Base-by-base conservation (phyloP, 441 rosid genomes). In the Capsella rubella region DNA sequence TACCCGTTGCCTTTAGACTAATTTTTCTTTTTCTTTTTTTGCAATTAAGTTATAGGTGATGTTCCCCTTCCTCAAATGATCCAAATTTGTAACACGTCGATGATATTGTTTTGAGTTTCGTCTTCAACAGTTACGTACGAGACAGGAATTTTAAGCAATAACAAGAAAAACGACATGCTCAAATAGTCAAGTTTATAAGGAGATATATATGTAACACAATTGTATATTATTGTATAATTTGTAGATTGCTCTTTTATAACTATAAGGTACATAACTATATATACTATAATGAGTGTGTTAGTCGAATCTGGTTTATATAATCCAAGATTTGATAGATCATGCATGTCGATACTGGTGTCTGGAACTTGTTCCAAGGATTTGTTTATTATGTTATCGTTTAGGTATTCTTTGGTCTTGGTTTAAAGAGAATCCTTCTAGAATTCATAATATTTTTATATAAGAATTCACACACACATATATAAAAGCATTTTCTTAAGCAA, bases 241-340 rank as follows among this genome's bases (percentile, higher is more conserved):
- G 12, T 3, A 31, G 31, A 46, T 29, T 49, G 18, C 45, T 12
- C 42, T 64, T 31, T 31, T 32, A 9, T 62, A 40, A 31, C 16
- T 32, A 9, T 62, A 40, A 31, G 53, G 8, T 50, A 14, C 32
- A 11, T 55, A 34, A 50, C 4, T 59, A 14, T 42, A 11, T 46
- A 45, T 10, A 27, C 4, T 18, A 71, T 28, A 55, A 39, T 39
- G 37, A 32, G 29, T 8, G 11, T 58, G 34, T 32, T 39, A 4
- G 29, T 42, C 57, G 69, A 61, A 61, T 61, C 63, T 68, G 40
- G 12, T 52, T 68, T 15, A 52, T 31, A 43, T 53, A 21, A 75
- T 61, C 5, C 63, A 60, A 43, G 79, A 75, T 75, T 31, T 46
- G 58, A 68, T 68, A 32, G 57, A 68, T 68, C 21, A 53, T 69